phyloP scores from a whole-genome alignment of 495 filamentous ascomycete genomes.

The Penicillium malachiteum region DNA sequence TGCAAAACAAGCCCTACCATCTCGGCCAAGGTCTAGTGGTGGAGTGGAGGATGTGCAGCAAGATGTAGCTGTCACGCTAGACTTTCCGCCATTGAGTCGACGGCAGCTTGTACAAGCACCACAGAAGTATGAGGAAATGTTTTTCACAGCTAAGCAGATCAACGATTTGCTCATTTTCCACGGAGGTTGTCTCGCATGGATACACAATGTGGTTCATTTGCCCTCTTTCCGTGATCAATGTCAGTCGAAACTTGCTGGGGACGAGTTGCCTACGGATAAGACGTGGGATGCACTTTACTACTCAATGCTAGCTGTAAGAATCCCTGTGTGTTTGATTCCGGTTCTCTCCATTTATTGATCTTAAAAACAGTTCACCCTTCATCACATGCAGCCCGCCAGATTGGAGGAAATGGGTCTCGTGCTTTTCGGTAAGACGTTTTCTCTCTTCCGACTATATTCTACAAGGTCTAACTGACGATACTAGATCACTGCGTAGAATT shows the following conservation, averaged over 20 bases:
- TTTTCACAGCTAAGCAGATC: constrained; percentile 6
- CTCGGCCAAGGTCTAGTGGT: no score
- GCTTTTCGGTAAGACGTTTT: neutral
- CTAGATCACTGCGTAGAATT: neutral
- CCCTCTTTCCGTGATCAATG: constrained; percentile 11
- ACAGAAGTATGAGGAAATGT: neutral
- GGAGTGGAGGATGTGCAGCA: no score
- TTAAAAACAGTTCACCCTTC: neutral
- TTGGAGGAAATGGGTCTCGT: neutral
- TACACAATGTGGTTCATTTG: constrained; percentile 20
- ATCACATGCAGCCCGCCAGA: neutral
- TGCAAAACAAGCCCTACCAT: no score
- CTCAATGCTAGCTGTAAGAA: neutral
- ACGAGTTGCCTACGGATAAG: neutral
- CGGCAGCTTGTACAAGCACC: no score
- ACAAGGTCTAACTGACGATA: neutral
- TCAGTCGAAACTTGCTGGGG: neutral
- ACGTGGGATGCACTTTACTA: constrained; percentile 1
- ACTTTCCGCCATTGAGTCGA: no score
- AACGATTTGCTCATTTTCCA: constrained; percentile 5
- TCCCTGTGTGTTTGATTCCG: neutral
- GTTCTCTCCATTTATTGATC: neutral
- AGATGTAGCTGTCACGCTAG: no score
- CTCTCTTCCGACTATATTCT: neutral
- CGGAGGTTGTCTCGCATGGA: constrained; percentile 7